phyloP scores from a whole-genome alignment of 2,329 filamentous ascomycete species.

The Pleurostoma richardsiae region DNA sequence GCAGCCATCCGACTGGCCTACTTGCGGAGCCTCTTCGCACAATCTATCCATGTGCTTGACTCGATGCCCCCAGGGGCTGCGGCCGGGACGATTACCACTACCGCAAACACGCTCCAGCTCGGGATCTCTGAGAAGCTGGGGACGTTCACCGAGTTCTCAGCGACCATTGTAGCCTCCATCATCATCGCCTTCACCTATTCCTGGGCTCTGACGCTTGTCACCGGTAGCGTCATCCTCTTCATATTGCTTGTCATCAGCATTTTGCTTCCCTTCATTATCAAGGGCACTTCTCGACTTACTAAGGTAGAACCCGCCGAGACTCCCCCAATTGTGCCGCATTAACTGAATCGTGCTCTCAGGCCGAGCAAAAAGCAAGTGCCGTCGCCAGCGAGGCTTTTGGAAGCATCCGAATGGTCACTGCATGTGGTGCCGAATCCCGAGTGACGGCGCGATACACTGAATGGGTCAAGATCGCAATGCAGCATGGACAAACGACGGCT shows the following conservation, averaged over 20 bases:
- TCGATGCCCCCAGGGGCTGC: constrained; percentile 58
- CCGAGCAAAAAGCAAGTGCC: constrained; percentile 53
- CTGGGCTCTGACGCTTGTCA: constrained; percentile 57
- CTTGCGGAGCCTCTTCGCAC: constrained; percentile 56
- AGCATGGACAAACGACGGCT: constrained; percentile 40
- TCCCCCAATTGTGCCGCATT: no score
- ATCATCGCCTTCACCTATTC: constrained; percentile 51
- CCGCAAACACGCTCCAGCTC: constrained; percentile 58
- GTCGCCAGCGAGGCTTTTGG: constrained; percentile 58
- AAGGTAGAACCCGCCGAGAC: constrained; percentile 19
- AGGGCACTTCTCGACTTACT: constrained; percentile 38
- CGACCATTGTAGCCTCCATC: constrained; percentile 47
- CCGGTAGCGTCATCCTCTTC: constrained; percentile 50
- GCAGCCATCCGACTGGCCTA: constrained; percentile 60
- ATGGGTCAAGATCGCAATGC: constrained; percentile 50
- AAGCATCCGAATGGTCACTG: constrained; percentile 56
- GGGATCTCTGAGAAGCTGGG: constrained; percentile 62
- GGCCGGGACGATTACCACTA: constrained; percentile 58
- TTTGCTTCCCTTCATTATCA: constrained; percentile 51
- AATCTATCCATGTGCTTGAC: constrained; percentile 65
- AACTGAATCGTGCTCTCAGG: constrained; percentile 10
- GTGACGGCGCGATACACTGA: constrained; percentile 47
- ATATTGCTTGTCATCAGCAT: constrained; percentile 42
- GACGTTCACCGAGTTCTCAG: constrained; percentile 48
- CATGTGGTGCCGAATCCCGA: constrained; percentile 55